Conservation (phyloP, 352 stramenopile genomes). For the Pythium brachiatum region DNA sequence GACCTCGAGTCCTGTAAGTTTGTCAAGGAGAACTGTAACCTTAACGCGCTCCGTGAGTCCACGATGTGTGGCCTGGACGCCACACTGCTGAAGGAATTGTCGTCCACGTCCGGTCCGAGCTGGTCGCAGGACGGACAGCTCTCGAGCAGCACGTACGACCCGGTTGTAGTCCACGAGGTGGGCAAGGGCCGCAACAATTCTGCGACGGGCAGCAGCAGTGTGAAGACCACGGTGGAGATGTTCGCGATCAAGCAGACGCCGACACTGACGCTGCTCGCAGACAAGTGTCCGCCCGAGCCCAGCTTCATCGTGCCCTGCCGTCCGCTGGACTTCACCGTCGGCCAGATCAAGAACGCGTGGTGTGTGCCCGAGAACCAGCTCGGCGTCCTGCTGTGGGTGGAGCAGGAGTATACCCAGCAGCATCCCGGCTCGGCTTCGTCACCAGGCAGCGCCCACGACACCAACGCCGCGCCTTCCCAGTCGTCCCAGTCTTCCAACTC, state of each 20-base stretch:
- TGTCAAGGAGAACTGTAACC: neutral
- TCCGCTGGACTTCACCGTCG: neutral
- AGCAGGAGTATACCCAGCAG: slow-evolving; percentile 13
- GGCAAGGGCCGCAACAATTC: slow-evolving; percentile 3
- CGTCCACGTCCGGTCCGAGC: neutral
- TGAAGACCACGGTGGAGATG: slow-evolving; percentile 8
- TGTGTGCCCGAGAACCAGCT: slow-evolving; percentile 8
- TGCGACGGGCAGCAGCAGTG: neutral
- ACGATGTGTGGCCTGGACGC: slow-evolving; percentile 5
- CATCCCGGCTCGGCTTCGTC: slow-evolving; percentile 6
- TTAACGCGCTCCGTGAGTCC: neutral
- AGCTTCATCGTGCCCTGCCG: slow-evolving; percentile 21
- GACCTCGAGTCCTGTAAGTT: slow-evolving; percentile 1
- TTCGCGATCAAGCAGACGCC: slow-evolving; percentile 20
- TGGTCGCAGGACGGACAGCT: slow-evolving; percentile 5
- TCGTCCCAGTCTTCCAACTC: neutral
- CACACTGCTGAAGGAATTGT: neutral
- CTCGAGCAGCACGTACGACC: neutral
- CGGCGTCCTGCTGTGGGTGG: slow-evolving; percentile 20
- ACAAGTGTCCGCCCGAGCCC: slow-evolving; percentile 9
- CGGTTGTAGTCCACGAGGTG: neutral
- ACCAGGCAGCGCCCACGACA: neutral
- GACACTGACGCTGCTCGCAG: neutral
- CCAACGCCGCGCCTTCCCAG: neutral
- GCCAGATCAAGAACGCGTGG: neutral